Base-by-base conservation (phyloP, 2,329 filamentous ascomycete species). In the Amylocarpus encephaloides region DNA sequence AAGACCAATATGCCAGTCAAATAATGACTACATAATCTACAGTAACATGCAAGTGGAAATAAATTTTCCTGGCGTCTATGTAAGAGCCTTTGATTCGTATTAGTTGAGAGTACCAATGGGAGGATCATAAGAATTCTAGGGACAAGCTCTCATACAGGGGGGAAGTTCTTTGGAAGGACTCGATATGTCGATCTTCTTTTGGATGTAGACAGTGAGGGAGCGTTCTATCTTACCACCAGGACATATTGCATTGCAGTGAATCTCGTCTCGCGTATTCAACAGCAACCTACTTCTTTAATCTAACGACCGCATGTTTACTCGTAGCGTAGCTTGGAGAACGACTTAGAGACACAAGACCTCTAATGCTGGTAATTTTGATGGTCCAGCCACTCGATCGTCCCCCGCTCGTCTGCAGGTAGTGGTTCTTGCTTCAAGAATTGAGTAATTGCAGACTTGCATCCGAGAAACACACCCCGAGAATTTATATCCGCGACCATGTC, bases 181-280 rank as follows among this genome's bases (percentile, higher is more conserved):
- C 48, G 22, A 12, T 18, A 36, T 16, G 22, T 19, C 22, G 16
- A 16, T n/a, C 52, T 10, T 44, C 10, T 10, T 51, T 34, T 39
- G 34, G 12, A 30, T 49, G 40, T 36, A 45, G 43, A 43, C n/a
- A n/a, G n/a, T n/a, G 2, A 35, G 10, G 36, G 15, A 16, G 22
- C 11, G 16, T 7, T 38, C 33, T 30, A 16, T 43, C 53, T 32
- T 60, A 64, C 60, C 79, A 7, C 76, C 77, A 4, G 77, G 77
- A 46, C 74, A 77, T 3, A 79, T 66, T 0, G 74, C 73, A 56
- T 79, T 79, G 34, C 38, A 41, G 30, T 46, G 43, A 13, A 46
- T 46, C 43, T 36, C 35, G n/a, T 46, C 13, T n/a, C 6, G 13
- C 32, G 12, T 46, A 46, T 16, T 34, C 29, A 11, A 36, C 11